A percentile compares a stretch with the other conserved stretches of the same genome.
Conservation (phyloP, 2,329 filamentous ascomycete species). For the Ophiostoma populinum region DNA sequence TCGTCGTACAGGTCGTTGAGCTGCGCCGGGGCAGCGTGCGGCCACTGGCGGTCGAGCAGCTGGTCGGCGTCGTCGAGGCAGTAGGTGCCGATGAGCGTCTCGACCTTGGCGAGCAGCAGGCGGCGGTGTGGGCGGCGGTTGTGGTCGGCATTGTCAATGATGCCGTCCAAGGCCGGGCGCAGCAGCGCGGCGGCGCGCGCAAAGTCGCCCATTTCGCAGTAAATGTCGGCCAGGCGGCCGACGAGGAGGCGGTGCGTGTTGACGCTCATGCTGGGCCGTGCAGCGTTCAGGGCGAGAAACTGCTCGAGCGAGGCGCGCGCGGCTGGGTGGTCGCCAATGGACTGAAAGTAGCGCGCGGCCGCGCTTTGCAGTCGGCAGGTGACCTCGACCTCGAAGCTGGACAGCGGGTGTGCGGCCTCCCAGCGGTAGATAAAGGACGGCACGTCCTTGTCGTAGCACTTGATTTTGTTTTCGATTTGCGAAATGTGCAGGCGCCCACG, state of each 20-base stretch:
- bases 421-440: conserved; percentile 17
- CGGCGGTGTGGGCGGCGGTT: conserved; percentile 14
- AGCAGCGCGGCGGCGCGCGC: conserved; percentile 12
- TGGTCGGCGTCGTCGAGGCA: conserved; percentile 8
- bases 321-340: conserved; percentile 17
- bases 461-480: conserved; percentile 19
- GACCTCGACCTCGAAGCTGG: conserved; percentile 18
- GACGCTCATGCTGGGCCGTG: conserved; percentile 12
- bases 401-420: conserved; percentile 16
- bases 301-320: conserved; percentile 18
- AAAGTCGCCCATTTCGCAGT: conserved; percentile 16
- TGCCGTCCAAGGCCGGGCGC: conserved; percentile 11
- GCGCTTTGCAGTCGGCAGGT: conserved; percentile 18
- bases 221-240: conserved; percentile 15
- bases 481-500: conserved; percentile 19
- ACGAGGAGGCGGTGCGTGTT: conserved; percentile 16
- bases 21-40: conserved; percentile 11
- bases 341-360: conserved; percentile 18
- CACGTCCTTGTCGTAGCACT: conserved; percentile 17
- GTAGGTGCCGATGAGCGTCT: conserved; percentile 14
- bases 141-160: conserved; percentile 6
- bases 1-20: conserved; percentile 18
- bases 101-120: conserved; percentile 13
- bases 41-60: conserved; percentile 3
- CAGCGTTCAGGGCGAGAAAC: conserved; percentile 13